A percentile compares a stretch with the other conserved stretches of the same genome.
Evolutionary conservation across 192 early-diverging fungal species (phyloP).

Genomic region (Diversispora epigaea): DNA sequence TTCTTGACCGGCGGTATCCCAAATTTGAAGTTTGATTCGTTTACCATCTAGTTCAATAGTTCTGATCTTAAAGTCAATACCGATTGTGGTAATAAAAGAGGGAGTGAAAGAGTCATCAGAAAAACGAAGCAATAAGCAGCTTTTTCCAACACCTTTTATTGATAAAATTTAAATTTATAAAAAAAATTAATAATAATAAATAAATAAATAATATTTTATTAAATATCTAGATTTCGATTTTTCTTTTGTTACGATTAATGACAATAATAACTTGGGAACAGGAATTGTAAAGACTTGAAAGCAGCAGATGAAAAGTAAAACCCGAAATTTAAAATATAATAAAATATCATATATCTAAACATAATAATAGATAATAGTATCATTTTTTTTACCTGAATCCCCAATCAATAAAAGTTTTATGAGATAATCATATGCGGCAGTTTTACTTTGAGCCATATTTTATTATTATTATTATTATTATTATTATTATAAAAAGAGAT

Average conservation of each 20-base stretch:
- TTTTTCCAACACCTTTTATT: slow-evolving; percentile 98
- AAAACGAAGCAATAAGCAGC: slow-evolving; percentile 94
- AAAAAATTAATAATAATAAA: too few species aligned
- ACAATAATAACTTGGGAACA: too few species aligned
- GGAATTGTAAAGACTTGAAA: too few species aligned
- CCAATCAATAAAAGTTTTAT: slow-evolving; percentile 99
- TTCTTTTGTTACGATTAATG: too few species aligned
- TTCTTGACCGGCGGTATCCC: slow-evolving; percentile 99
- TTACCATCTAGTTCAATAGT: slow-evolving; percentile 99
- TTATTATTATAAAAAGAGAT: too few species aligned
- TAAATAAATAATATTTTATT: too few species aligned
- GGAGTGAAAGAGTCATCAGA: slow-evolving; percentile 99
- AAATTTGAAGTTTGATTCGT: slow-evolving; percentile 99
- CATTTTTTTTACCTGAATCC: slow-evolving; percentile 75
- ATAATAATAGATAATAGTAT: not conserved
- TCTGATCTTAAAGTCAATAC: slow-evolving; percentile 99
- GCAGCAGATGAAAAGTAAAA: not conserved
- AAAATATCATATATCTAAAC: not conserved
- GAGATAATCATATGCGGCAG: slow-evolving; percentile 97
- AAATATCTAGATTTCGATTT: too few species aligned
- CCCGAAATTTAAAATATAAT: not conserved
- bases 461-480: too few species aligned
- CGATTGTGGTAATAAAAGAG: slow-evolving; percentile 99
- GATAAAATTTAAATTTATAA: too few species aligned
- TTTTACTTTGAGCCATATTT: slow-evolving; percentile 76